Conservation (phyloP, 306 rosid genomes). For the Gleditsia sinensis region DNA sequence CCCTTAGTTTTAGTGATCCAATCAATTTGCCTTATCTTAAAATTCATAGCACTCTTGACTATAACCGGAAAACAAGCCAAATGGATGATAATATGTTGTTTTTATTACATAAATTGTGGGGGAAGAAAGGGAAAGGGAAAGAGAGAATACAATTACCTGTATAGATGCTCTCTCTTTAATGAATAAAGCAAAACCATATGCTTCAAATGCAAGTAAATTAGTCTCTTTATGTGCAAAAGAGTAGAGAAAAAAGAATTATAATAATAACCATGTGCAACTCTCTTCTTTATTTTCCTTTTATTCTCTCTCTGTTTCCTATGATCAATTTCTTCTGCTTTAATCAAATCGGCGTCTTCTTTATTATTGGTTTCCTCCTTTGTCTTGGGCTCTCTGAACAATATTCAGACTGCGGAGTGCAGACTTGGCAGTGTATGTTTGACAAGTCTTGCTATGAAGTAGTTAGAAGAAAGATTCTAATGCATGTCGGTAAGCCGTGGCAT, state of each 20-base stretch:
- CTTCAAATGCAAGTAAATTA: constrained; percentile 65
- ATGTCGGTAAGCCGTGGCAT: background rate
- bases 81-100: background rate
- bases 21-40: background rate
- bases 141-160: constrained; percentile 35
- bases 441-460: background rate
- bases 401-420: constrained; percentile 11
- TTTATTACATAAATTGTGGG: background rate
- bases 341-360: constrained; percentile 23
- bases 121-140: constrained; percentile 28
- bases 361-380: constrained; percentile 1
- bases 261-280: constrained; percentile 30
- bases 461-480: background rate
- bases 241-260: background rate
- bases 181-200: constrained; percentile 49
- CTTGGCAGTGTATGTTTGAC: background rate
- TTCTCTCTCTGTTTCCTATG: constrained; percentile 29
- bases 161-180: constrained; percentile 39
- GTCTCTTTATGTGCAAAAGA: constrained; percentile 41
- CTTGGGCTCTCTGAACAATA: background rate
- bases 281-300: constrained; percentile 36
- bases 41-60: background rate
- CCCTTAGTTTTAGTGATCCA: too few relatives aligned
- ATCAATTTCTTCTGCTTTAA: constrained; percentile 30
- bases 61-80: background rate